Evolutionary conservation across 2,329 filamentous ascomycete genomes (phyloP).

Genomic region (Botrytis deweyae): DNA sequence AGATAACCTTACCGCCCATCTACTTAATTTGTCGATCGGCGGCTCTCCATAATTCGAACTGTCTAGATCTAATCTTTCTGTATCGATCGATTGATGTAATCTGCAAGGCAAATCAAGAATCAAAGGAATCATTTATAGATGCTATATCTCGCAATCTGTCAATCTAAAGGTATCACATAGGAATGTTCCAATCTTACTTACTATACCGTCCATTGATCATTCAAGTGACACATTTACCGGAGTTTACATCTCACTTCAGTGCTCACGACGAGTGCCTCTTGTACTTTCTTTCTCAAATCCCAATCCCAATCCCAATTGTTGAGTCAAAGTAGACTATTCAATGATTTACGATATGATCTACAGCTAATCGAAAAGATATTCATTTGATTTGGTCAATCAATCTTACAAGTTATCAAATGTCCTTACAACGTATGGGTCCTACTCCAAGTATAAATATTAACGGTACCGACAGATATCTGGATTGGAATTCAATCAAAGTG

Average conservation of each 20-base stretch:
- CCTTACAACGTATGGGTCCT: not conserved
- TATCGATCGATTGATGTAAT: not conserved
- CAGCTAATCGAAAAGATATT: not conserved
- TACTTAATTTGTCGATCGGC: not conserved
- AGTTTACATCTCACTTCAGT: not conserved
- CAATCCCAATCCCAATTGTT: not conserved
- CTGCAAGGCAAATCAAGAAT: not conserved
- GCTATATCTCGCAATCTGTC: not conserved
- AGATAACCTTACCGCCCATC: not conserved
- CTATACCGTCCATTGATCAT: not conserved
- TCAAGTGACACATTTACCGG: not conserved
- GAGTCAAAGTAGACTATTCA: not conserved
- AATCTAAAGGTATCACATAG: not conserved
- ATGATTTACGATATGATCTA: not conserved
- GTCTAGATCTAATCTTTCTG: not conserved
- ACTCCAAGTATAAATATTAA: not conserved
- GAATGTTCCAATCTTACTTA: not conserved
- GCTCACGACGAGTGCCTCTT: not conserved
- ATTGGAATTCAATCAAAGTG: not conserved
- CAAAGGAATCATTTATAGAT: not conserved
- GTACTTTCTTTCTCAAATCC: not conserved
- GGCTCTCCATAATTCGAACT: not conserved
- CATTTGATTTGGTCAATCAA: not conserved
- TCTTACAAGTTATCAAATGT: not conserved
- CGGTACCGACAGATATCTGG: not conserved